These are phyloP conservation scores for Macrophomina pseudophaseolina DNA, from an alignment of 2,329 filamentous ascomycete species.

Conservation along the genomic window DNA sequence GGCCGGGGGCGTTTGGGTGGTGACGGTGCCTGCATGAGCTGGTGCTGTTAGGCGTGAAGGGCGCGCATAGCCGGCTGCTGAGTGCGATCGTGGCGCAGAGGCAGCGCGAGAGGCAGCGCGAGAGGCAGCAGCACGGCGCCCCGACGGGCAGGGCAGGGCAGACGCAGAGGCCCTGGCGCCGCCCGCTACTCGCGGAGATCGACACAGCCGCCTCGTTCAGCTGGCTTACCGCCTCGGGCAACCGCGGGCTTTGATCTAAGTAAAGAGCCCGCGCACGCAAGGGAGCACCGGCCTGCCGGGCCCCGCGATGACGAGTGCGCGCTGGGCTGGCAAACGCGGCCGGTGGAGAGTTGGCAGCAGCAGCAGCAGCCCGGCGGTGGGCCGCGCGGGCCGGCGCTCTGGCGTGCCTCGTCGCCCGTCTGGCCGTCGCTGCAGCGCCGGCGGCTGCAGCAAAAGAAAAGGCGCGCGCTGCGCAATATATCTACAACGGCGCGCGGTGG, in stretches of 20 bases:
- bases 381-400: constrained; percentile 7
- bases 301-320: constrained; percentile 26
- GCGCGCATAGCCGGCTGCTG: constrained; percentile 3
- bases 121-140: too few relatives aligned
- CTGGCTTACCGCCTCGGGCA: constrained; percentile 21
- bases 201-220: constrained; percentile 25
- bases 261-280: constrained; percentile 26
- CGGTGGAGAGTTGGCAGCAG: background rate
- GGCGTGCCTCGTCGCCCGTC: background rate
- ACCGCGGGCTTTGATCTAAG: constrained; percentile 23
- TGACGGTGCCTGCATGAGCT: constrained; percentile 22
- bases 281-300: constrained; percentile 22
- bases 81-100: constrained; percentile 24
- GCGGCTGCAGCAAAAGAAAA: constrained; percentile 20
- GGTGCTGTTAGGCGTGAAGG: constrained; percentile 22
- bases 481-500: constrained; percentile 19
- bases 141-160: background rate
- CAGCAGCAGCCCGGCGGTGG: background rate
- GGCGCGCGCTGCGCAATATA: constrained; percentile 25
- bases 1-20: constrained; percentile 12
- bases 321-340: constrained; percentile 21
- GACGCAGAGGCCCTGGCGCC: background rate
- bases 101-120: background rate
- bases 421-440: background rate
- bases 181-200: constrained; percentile 17